Conservation (phyloP, 2,329 filamentous ascomycete genomes). For the Torrubiella hemipterigena region DNA sequence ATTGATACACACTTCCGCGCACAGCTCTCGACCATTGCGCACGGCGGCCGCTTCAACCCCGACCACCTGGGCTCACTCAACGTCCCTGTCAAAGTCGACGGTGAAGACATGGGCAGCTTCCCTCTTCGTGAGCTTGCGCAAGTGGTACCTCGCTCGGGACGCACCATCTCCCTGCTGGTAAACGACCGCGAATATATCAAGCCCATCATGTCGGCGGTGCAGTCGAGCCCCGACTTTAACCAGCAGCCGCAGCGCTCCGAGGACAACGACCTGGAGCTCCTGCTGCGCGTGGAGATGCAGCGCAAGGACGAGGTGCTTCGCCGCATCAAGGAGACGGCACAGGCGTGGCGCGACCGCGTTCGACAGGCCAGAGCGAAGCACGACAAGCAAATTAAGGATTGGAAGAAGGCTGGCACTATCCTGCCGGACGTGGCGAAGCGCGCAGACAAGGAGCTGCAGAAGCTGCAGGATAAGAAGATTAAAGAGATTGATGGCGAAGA, state of each 20-base stretch:
- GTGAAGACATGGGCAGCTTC: constrained; percentile 18
- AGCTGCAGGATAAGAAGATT: constrained; percentile 41
- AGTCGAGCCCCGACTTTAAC: constrained; percentile 41
- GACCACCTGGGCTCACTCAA: constrained; percentile 32
- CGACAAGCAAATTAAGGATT: constrained; percentile 36
- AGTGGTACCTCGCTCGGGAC: constrained; percentile 33
- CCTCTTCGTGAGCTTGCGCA: constrained; percentile 44
- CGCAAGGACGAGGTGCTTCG: constrained; percentile 31
- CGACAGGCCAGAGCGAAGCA: constrained; percentile 33
- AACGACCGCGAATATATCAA: constrained; percentile 33
- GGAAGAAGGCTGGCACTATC: constrained; percentile 31
- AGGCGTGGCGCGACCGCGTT: constrained; percentile 38
- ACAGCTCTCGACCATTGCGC: constrained; percentile 25
- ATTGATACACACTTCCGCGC: constrained; percentile 30
- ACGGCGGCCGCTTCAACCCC: constrained; percentile 40
- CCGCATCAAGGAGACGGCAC: constrained; percentile 31
- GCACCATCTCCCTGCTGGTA: constrained; percentile 27
- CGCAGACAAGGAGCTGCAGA: constrained; percentile 34
- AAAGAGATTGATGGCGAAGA: constrained; percentile 36
- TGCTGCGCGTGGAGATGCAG: constrained; percentile 41
- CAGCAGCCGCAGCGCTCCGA: constrained; percentile 46
- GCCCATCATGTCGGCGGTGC: constrained; percentile 43
- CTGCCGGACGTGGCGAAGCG: constrained; percentile 35
- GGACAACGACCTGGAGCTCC: constrained; percentile 47
- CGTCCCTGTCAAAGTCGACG: constrained; percentile 22